phyloP scores from a whole-genome alignment of 257 asterid species.

The Catharanthus roseus region DNA sequence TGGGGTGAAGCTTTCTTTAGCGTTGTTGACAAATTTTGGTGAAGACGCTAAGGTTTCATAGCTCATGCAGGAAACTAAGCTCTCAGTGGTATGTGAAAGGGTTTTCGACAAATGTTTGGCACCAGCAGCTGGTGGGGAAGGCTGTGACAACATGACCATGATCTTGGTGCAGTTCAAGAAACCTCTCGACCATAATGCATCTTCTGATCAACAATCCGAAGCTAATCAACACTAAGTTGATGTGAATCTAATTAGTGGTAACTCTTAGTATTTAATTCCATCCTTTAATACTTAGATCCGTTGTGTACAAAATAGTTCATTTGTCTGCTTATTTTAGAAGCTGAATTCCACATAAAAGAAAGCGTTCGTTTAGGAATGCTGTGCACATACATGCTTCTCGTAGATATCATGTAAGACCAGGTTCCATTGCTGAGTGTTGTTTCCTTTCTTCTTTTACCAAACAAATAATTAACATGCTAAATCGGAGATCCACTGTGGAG shows the following conservation, averaged over 20 bases:
- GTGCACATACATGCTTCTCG: neutral
- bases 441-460: neutral
- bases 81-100: slow-evolving; percentile 70
- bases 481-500: neutral
- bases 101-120: slow-evolving; percentile 77
- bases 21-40: neutral
- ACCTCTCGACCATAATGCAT: slow-evolving; percentile 14
- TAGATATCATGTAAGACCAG: neutral
- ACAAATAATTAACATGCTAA: neutral
- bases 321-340: neutral
- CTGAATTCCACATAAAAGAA: neutral
- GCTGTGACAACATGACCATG: slow-evolving; percentile 98
- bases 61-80: slow-evolving; percentile 62
- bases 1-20: neutral
- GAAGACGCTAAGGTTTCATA: slow-evolving; percentile 12
- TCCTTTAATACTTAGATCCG: neutral
- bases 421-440: neutral
- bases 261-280: neutral
- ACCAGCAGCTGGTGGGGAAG: slow-evolving; percentile 78
- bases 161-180: slow-evolving; percentile 74
- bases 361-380: neutral
- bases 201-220: slow-evolving; percentile 10
- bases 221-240: slow-evolving; percentile 1
- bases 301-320: neutral
- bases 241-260: neutral